phyloP scores from a whole-genome alignment of 352 stramenopile genomes.

The Bremia lactucae region DNA sequence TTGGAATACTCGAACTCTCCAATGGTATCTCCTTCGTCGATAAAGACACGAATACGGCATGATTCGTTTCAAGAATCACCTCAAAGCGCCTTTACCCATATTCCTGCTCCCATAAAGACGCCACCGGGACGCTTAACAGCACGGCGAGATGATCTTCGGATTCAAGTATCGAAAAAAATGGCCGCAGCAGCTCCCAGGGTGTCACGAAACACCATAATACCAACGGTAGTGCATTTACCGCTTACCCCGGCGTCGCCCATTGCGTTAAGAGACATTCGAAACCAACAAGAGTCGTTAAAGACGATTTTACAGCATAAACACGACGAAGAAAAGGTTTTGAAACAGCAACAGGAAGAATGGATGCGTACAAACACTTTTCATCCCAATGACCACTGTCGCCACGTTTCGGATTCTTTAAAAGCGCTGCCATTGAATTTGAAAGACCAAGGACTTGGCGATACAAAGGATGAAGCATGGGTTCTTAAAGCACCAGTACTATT shows the following conservation, averaged over 20 bases:
- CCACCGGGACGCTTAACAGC: conserved; percentile 7
- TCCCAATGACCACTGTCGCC: too few relatives aligned
- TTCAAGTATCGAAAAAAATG: conserved; percentile 77
- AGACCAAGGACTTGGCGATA: conserved; percentile 4
- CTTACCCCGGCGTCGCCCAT: conserved; percentile 53
- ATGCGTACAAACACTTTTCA: conserved; percentile 44
- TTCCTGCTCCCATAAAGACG: conserved; percentile 1
- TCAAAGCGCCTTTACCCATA: neutral
- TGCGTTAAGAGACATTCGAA: conserved; percentile 44
- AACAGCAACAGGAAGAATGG: conserved; percentile 68
- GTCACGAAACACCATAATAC: neutral
- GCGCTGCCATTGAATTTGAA: conserved; percentile 6
- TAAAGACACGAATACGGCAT: conserved; percentile 12
- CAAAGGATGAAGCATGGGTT: conserved; percentile 10
- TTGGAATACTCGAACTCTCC: conserved; percentile 28
- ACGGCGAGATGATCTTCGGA: conserved; percentile 52
- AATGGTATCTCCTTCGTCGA: conserved; percentile 16
- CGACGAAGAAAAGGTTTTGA: conserved; percentile 54
- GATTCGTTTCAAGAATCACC: conserved; percentile 14
- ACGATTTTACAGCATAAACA: conserved; percentile 51
- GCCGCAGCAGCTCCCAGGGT: conserved; percentile 24
- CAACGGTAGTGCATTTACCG: conserved; percentile 26
- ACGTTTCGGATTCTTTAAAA: conserved; percentile 12
- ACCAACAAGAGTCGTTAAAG: conserved; percentile 47
- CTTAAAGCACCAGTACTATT: conserved; percentile 23